Percentiles rank a stretch among this genome's conserved stretches.
These are phyloP conservation scores for Phytopythium boreale DNA, from an alignment of 352 stramenopile genomes.

Conservation along the genomic window DNA sequence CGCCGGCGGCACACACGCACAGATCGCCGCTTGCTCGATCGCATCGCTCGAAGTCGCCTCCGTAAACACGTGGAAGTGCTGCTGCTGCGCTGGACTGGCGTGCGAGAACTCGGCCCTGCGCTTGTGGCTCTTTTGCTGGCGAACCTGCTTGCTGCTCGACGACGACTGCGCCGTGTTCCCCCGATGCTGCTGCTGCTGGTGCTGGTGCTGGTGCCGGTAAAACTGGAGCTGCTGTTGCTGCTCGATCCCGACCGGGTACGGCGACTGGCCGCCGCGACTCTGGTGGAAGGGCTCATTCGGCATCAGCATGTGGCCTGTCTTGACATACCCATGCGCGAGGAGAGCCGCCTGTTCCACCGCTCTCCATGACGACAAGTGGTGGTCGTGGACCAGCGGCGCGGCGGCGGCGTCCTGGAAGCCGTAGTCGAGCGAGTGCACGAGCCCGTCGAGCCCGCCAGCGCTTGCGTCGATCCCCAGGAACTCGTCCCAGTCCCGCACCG, in stretches of 20 bases:
- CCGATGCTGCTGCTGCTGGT: neutral
- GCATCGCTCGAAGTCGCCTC: neutral
- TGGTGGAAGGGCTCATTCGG: neutral
- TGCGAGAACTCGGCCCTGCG: neutral
- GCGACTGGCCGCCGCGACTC: neutral
- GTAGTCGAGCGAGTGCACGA: constrained; percentile 9
- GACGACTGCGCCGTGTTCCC: neutral
- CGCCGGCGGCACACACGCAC: neutral
- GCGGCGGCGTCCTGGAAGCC: constrained; percentile 1
- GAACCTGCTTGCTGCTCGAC: neutral
- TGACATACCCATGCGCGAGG: neutral
- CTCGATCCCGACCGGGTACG: neutral
- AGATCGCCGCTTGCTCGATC: neutral
- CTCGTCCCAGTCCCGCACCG: constrained; percentile 2
- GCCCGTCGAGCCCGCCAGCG: constrained; percentile 2
- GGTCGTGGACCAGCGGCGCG: constrained; percentile 1
- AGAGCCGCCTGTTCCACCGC: neutral
- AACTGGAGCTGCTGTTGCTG: constrained; percentile 1
- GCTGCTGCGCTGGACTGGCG: neutral
- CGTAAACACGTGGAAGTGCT: neutral
- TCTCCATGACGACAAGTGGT: neutral
- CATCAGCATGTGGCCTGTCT: neutral
- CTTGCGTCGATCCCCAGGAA: neutral
- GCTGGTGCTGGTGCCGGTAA: neutral
- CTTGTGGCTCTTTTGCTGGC: constrained; percentile 11